Base-by-base conservation (phyloP, 75 land plant species). In the Cupressus sempervirens region DNA sequence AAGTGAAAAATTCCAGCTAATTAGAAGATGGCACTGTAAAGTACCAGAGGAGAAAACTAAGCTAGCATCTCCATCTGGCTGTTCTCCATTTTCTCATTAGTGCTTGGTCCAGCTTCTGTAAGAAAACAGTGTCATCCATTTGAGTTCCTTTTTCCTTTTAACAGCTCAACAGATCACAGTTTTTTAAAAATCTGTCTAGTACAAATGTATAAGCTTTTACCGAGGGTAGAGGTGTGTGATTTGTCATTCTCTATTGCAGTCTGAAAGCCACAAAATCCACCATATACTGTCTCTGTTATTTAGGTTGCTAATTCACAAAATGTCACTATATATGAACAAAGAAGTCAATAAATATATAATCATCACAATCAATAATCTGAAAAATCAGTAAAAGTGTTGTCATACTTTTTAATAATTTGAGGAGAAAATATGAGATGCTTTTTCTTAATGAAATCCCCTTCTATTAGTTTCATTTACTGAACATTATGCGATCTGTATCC, bases 231-330 rank as follows among this genome's bases (percentile, higher is more conserved):
- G 15, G 92, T 88, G 86, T 98, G 95, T 6, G 99, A 95, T 53
- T 83, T 77, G 85, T 96, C 98, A 40, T 91, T 83, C 34, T 92
- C 97, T 29, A 95, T 68, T 45, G 96, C 99, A 35, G 90, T 91
- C 32, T 95, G 96, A 89, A 96, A 96, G 89, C 94, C 83, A 94
- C 98, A 91, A 98, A 98, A 86, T 98, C 98, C 81, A 93, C 82
- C 99, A 98, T 98, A 98, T 98, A 98, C 99, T 98, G 92, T 89
- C 30, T 81, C 3, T 81, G 0, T 56, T 32, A 48, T 50, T 7
- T 76, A 35, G 20, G 43, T n/a, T 43, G 23, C 80, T 10, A 76
- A 76, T 40, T 76, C 43, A 76, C 2, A 76, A 40, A 38, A 76
- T 32, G 76, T 41, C 80, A 41, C 9, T 10, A 76, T 18, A 76